These are phyloP conservation scores for Gracilariopsis chorda DNA, from an alignment of 23 red algal genomes.

Conservation along the genomic window DNA sequence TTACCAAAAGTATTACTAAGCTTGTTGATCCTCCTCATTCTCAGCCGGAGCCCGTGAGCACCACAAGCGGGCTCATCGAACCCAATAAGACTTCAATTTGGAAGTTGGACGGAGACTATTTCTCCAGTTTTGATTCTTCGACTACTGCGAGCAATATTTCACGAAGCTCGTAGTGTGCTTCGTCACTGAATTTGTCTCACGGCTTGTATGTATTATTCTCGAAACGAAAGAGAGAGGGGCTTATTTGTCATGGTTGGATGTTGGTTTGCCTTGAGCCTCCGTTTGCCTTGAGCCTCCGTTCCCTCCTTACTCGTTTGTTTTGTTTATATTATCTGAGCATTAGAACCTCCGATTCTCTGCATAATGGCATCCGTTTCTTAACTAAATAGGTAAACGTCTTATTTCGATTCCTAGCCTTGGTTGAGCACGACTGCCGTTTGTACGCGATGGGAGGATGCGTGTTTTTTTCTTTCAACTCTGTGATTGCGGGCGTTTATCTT, in stretches of 20 bases:
- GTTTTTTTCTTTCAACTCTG: no score
- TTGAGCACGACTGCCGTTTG: not conserved
- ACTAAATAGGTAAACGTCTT: slow-evolving; percentile 11
- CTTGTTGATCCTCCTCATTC: not conserved
- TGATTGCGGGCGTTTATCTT: no score
- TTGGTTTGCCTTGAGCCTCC: not conserved
- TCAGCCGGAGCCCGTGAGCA: not conserved
- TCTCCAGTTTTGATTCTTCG: slow-evolving; percentile 25
- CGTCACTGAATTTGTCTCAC: not conserved
- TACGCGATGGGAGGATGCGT: no score
- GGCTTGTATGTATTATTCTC: slow-evolving; percentile 30
- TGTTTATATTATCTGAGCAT: slow-evolving; percentile 25
- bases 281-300: no score
- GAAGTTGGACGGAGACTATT: slow-evolving; percentile 21
- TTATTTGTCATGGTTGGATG: slow-evolving; percentile 5
- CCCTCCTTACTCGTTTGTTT: slow-evolving; percentile 20
- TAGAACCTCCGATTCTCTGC: not conserved
- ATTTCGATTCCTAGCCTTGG: not conserved
- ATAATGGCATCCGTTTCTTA: not conserved
- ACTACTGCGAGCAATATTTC: not conserved
- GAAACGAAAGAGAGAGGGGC: slow-evolving; percentile 27
- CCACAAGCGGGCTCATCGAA: not conserved
- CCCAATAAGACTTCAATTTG: not conserved
- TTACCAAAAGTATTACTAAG: slow-evolving; percentile 14
- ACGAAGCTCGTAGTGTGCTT: not conserved